Percentiles rank a stretch among this genome's conserved stretches.
These are phyloP conservation scores for Hysterium pulicare DNA, from an alignment of 2,329 filamentous ascomycete species.

Conservation along the genomic window DNA sequence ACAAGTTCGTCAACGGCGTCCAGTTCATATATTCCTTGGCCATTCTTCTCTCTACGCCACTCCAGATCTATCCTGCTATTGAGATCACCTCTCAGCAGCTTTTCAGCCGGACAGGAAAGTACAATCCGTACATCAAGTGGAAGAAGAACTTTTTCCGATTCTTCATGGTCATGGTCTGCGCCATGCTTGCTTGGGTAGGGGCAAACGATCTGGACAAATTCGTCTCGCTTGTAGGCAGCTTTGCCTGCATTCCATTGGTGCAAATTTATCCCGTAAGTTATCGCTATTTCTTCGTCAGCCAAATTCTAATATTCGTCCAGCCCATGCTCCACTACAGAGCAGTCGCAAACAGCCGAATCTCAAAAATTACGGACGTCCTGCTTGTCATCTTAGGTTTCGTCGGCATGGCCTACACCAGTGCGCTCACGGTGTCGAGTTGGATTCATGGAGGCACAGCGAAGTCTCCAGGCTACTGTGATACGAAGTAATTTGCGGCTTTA, in stretches of 20 bases:
- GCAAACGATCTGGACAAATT: constrained; percentile 96
- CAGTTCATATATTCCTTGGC: constrained; percentile 97
- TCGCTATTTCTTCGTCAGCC: constrained; percentile 1
- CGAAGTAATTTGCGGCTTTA: no score
- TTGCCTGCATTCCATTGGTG: constrained; percentile 94
- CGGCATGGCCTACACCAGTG: constrained; percentile 90
- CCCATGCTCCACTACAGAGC: constrained; percentile 85
- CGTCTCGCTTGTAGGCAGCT: constrained; percentile 91
- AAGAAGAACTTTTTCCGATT: constrained; percentile 98
- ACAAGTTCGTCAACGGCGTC: constrained; percentile 90
- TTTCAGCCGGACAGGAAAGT: constrained; percentile 92
- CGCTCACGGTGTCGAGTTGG: constrained; percentile 85
- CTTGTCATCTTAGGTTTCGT: constrained; percentile 79
- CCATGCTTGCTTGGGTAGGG: constrained; percentile 84
- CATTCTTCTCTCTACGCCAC: constrained; percentile 90
- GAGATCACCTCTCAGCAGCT: constrained; percentile 93
- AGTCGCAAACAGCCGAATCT: constrained; percentile 66
- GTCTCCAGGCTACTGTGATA: constrained; percentile 63
- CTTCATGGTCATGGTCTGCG: constrained; percentile 82
- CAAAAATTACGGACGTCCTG: constrained; percentile 67
- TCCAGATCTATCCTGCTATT: constrained; percentile 97
- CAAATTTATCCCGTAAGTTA: constrained; percentile 92
- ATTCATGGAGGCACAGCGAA: constrained; percentile 55
- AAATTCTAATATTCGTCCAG: constrained; percentile 43
- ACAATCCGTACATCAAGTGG: constrained; percentile 99